These are phyloP conservation scores for Ottelia alismoides DNA, from an alignment of 106 monocot genomes.

Conservation along the genomic window DNA sequence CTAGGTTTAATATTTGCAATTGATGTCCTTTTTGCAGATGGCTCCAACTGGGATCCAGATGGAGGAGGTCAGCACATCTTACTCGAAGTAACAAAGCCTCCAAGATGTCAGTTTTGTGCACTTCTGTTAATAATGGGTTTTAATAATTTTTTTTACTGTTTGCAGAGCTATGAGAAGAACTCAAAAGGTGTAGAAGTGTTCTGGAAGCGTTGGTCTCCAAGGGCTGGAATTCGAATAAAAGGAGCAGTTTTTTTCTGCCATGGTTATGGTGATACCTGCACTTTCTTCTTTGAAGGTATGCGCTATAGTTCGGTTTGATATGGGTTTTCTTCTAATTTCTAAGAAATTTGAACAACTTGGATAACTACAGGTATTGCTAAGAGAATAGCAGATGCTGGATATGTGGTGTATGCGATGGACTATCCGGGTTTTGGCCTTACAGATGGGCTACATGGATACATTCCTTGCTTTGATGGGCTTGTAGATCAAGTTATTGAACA, in stretches of 20 bases:
- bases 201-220: constrained; percentile 89
- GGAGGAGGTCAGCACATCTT: constrained; percentile 47
- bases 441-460: constrained; percentile 84
- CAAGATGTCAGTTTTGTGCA: too few relatives aligned
- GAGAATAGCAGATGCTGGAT: constrained; percentile 73
- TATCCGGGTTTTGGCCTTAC: constrained; percentile 91
- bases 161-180: constrained; percentile 58
- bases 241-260: constrained; percentile 93
- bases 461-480: constrained; percentile 80
- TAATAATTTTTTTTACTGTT: too few relatives aligned
- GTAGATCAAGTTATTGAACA: constrained; percentile 89
- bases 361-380: constrained; percentile 77
- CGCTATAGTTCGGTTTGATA: not conserved
- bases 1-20: not conserved
- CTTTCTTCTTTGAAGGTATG: constrained; percentile 96
- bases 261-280: constrained; percentile 96
- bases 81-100: too few relatives aligned
- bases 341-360: too few relatives aligned
- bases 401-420: constrained; percentile 90
- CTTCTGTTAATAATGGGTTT: too few relatives aligned
- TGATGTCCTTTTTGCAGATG: constrained; percentile 29
- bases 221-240: constrained; percentile 30
- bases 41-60: constrained; percentile 57
- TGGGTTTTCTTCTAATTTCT: too few relatives aligned
- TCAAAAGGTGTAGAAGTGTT: constrained; percentile 80